phyloP scores from a whole-genome alignment of 2,329 filamentous ascomycete species.

The Beauveria caledonica region DNA sequence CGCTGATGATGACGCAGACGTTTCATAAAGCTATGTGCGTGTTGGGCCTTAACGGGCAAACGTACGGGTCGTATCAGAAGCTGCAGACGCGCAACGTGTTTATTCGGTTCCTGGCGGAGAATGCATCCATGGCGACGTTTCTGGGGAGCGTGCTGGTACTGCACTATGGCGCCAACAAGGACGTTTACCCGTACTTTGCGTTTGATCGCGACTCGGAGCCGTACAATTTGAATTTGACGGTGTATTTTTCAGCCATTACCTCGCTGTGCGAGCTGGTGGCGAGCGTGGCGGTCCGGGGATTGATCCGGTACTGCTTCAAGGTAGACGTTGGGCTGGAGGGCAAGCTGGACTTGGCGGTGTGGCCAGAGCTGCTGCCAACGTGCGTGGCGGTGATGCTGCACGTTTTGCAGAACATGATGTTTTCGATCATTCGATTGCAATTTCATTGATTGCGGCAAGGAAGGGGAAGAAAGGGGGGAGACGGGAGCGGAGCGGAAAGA shows the following conservation, averaged over 20 bases:
- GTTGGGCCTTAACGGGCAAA: conserved; percentile 49
- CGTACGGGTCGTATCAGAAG: conserved; percentile 57
- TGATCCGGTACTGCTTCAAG: conserved; percentile 50
- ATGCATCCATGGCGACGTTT: conserved; percentile 60
- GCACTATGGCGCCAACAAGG: conserved; percentile 58
- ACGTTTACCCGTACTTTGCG: conserved; percentile 62
- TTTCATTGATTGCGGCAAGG: conserved; percentile 32
- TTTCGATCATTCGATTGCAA: conserved; percentile 57
- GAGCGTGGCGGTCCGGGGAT: conserved; percentile 48
- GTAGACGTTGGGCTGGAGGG: conserved; percentile 58
- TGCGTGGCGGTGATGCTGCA: conserved; percentile 59
- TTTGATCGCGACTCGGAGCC: conserved; percentile 43
- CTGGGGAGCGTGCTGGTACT: conserved; percentile 57
- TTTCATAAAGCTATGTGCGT: conserved; percentile 48
- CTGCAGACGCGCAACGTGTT: conserved; percentile 59
- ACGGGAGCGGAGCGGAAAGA: background rate
- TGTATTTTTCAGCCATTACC: conserved; percentile 54
- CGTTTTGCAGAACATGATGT: conserved; percentile 64
- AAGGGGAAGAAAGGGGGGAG: background rate
- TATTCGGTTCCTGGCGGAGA: conserved; percentile 59
- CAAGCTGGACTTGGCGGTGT: conserved; percentile 54
- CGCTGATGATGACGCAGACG: conserved; percentile 52
- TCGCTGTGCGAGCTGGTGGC: conserved; percentile 60
- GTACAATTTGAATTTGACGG: conserved; percentile 57
- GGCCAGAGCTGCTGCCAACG: conserved; percentile 60